Base-by-base conservation (phyloP, 169 alveolate genomes). In the Babesia gibsoni region DNA sequence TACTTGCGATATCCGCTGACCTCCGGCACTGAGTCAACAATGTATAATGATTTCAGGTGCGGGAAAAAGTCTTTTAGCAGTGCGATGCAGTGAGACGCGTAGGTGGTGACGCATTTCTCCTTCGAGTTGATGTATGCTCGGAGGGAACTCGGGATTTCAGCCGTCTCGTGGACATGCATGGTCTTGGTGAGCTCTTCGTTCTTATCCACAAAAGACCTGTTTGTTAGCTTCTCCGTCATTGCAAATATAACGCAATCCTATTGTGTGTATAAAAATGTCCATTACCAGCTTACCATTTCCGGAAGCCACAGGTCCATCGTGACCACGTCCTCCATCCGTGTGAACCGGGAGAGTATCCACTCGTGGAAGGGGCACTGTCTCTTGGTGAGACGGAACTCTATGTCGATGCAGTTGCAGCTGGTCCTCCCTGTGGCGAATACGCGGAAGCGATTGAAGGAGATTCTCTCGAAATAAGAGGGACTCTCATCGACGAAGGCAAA, bases 311-410 rank as follows among this genome's bases (percentile, higher is more conserved):
- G 37, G 6, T 77, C 86, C 6, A 66, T 45, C 18, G 73, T 41
- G 37, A 77, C 32, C 10, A 20, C 32, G 45, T 77, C 86, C 43
- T 45, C 23, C 33, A 14, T 1, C 10, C 45, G 18, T 22, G 52
- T 39, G 1, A 77, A 1, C 45, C 18, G 53, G n/a, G 49, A 27
- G 0, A 77, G 18, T 23, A 77, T 6, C 27, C 36, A 41, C 41
- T 67, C 82, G 56, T 77, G 86, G 82, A 80, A 77, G 36, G 43
- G 52, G 52, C 86, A 77, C 52, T 77, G 78, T 30, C 86, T 18
- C 74, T 67, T 77, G 27, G 42, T 46, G 4, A 67, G 33, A 54
- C 52, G 14, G 33, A 74, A 39, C 1, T 3, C 7, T 7, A 77
- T 67, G 33, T 27, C 0, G 30, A 77, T 12, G 22, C 68, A 4